A percentile compares a stretch with the other conserved stretches of the same genome.
Evolutionary conservation across 2,329 filamentous ascomycete genomes (phyloP).

Genomic region (Fusarium chlamydosporum): DNA sequence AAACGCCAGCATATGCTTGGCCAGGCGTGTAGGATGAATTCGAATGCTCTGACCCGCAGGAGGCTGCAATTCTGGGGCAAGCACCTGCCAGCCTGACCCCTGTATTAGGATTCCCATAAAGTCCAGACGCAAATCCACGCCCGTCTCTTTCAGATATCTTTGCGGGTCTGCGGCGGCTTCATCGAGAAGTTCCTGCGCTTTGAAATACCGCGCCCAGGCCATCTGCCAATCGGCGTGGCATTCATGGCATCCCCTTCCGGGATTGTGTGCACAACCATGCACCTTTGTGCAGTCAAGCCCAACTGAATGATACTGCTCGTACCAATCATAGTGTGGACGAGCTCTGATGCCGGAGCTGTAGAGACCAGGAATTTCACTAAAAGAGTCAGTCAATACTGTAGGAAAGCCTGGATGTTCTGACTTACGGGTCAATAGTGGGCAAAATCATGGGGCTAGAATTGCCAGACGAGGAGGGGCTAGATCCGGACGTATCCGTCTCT

Average conservation of each 20-base stretch:
- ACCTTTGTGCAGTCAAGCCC: slow-evolving; percentile 42
- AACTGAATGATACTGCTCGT: slow-evolving; percentile 41
- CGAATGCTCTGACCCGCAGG: slow-evolving; percentile 38
- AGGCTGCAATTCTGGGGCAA: slow-evolving; percentile 21
- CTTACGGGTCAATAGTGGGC: slow-evolving; percentile 20
- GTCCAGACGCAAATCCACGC: slow-evolving; percentile 20
- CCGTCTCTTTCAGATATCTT: slow-evolving; percentile 1
- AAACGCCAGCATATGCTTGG: slow-evolving; percentile 31
- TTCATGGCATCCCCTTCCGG: slow-evolving; percentile 33
- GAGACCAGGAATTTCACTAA: slow-evolving; percentile 40
- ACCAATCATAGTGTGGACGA: slow-evolving; percentile 42
- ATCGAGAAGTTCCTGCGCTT: slow-evolving; percentile 26
- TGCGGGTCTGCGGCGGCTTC: slow-evolving; percentile 23
- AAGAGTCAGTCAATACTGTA: slow-evolving; percentile 8
- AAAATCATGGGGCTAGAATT: slow-evolving; percentile 7
- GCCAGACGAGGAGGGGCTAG: background rate
- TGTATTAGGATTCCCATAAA: slow-evolving; percentile 22
- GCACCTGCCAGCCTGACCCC: slow-evolving; percentile 7
- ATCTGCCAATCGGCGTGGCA: slow-evolving; percentile 45
- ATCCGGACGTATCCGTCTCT: background rate
- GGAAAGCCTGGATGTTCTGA: background rate
- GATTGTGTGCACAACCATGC: slow-evolving; percentile 29
- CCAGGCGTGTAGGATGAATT: slow-evolving; percentile 38
- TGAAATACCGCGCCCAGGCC: slow-evolving; percentile 37
- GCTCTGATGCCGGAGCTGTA: slow-evolving; percentile 30